These are phyloP conservation scores for Vitis hybrid DNA, from an alignment of 177 flowering plant species.

Conservation along the genomic window DNA sequence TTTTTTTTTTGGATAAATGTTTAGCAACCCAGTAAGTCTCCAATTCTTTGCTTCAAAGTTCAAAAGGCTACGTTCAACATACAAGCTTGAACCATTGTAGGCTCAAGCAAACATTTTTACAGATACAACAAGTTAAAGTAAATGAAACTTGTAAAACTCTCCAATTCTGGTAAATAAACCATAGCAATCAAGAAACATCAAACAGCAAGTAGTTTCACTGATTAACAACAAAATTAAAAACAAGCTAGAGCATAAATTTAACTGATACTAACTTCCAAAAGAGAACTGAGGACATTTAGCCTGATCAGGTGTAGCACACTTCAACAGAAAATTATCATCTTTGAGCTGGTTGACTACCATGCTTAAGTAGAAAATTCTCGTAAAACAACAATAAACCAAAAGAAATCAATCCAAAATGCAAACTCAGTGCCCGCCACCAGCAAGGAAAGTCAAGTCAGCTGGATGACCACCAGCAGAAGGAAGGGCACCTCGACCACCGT, in stretches of 20 bases:
- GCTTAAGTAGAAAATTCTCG: conserved; percentile 6
- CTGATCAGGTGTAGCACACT: conserved; percentile 16
- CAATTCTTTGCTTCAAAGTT: too few relatives aligned
- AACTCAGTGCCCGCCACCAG: conserved; percentile 39
- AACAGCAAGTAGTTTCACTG: not conserved
- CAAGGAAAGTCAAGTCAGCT: conserved; percentile 44
- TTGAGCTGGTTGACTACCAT: conserved; percentile 28
- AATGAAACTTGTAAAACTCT: not conserved
- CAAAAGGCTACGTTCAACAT: too few relatives aligned
- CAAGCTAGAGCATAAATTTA: not conserved
- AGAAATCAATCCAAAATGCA: conserved; percentile 1
- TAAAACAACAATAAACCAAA: not conserved
- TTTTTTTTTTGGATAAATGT: too few relatives aligned
- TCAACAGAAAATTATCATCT: conserved; percentile 16
- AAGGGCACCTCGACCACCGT: conserved; percentile 53
- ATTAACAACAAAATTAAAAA: not conserved
- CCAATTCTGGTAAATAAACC: not conserved
- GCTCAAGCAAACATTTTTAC: not conserved
- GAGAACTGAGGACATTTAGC: conserved; percentile 3
- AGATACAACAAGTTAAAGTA: not conserved
- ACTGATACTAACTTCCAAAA: conserved; percentile 20
- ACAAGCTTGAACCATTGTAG: not conserved
- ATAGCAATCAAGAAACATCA: not conserved
- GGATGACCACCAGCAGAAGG: conserved; percentile 54
- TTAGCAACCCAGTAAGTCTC: too few relatives aligned